A percentile compares a stretch with the other conserved stretches of the same genome.
These are phyloP conservation scores for Sclerospora graminicola DNA, from an alignment of 352 stramenopile species.

Conservation along the genomic window DNA sequence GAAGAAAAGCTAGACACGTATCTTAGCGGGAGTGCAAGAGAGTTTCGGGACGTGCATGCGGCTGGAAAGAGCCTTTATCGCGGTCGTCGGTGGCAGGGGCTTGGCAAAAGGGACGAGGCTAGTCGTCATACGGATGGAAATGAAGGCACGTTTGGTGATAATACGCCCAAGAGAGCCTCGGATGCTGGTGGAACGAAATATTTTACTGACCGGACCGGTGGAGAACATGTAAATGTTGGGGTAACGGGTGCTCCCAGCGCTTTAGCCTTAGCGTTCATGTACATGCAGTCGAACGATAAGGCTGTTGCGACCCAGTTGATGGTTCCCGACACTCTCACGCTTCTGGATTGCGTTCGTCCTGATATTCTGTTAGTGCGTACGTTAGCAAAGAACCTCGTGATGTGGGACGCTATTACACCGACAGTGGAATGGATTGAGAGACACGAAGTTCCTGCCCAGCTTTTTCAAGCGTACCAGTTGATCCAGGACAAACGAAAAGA, in stretches of 20 bases:
- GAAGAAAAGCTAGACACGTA: conserved; percentile 95
- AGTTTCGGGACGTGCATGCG: conserved; percentile 32
- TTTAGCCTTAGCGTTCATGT: conserved; percentile 94
- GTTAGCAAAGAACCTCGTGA: conserved; percentile 89
- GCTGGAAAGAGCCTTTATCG: conserved; percentile 59
- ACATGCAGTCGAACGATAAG: conserved; percentile 89
- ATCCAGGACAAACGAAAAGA: conserved; percentile 7
- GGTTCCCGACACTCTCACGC: conserved; percentile 91
- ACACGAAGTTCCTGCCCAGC: conserved; percentile 45
- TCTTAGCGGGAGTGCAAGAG: conserved; percentile 78
- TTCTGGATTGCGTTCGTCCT: conserved; percentile 93
- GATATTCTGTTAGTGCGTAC: conserved; percentile 93
- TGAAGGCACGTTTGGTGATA: conserved; percentile 7
- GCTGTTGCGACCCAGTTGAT: conserved; percentile 74
- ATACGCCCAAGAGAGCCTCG: conserved; percentile 14
- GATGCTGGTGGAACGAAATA: conserved; percentile 55
- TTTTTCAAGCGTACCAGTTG: conserved; percentile 36
- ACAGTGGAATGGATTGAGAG: conserved; percentile 86
- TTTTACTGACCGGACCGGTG: conserved; percentile 16
- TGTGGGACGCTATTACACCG: conserved; percentile 91
- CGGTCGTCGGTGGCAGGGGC: conserved; percentile 49
- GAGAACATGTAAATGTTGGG: conserved; percentile 91
- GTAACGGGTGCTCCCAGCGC: conserved; percentile 91
- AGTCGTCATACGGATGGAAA: conserved; percentile 10
- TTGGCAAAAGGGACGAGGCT: conserved; percentile 26